Evolutionary conservation across 805 yeast species (phyloP), one percentile per base, ranked within the genome.

Genomic region (Candida chauliodis): DNA sequence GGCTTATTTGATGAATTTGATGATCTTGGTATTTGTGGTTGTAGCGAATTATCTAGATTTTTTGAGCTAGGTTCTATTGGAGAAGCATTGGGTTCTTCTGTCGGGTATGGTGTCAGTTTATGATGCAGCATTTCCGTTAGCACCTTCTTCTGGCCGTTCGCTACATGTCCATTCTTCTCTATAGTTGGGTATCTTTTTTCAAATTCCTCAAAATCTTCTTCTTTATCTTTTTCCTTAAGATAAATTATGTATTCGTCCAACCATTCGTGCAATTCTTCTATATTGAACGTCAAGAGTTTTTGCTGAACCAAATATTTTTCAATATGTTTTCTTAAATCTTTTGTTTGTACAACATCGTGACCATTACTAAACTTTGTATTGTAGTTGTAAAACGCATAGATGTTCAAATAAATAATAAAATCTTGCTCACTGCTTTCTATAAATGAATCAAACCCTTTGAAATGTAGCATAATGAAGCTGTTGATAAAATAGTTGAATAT

Each of bases 401-500:
- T 56, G 41, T 68, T 65, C 38, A 68, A 46, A 49, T 68, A 68
- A 19, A 68, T 61, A 40, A 66, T 57, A 45, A 68, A 68, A 46
- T 68, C 74, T 34, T 51, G 55, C 39, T 58, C 66, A 37, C 52
- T 56, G 10, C 55, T 47, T 37, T 58, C 62, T 32, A 68, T 62
- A 41, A 68, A 68, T 30, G 52, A 49, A 43, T 61, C 67, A 41
- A 68, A 68, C 4, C 74, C 74, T 37, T 58, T 53, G 51, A 63
- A 68, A 43, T 67, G 69, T 34, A 65, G 37, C 67, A 68, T 63
- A 36, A 68, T 59, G 42, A 65, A 63, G 41, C 66, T 61, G 44
- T 64, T 68, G 32, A 68, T 62, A 45, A 64, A 67, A 46, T 67
- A 68, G 48, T 63, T 65, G 53, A 67, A 63, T 23, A 68, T 60